Base-by-base conservation (phyloP, 495 filamentous ascomycete genomes). In the Filosporella fistucella region DNA sequence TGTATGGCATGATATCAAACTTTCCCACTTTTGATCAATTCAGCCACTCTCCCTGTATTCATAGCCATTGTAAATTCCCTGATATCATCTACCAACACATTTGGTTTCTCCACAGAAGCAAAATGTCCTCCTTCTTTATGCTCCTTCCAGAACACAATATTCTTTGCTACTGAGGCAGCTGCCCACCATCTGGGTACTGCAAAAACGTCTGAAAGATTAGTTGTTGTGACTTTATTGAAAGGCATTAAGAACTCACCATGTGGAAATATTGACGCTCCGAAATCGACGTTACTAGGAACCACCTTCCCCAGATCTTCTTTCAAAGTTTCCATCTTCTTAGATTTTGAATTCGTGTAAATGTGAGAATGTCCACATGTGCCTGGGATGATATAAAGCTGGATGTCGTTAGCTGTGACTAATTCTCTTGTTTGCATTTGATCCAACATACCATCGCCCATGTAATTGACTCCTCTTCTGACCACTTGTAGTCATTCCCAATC, bases 401-500 rank as follows among this genome's bases (percentile, higher is more conserved):
- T 14, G 26, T n/a, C n/a, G 35, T 38, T 21, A 38, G 16, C 4
- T 3, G 10, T 20, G 4, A 13, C 4, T 16, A 4, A 21, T 22
- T 9, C 5, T 11, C 3, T 20, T 11, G 4, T 4, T 20, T 4
- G 16, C 8, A 16, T 11, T 38, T 4, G 20, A 17, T 22, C 11
- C 5, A 3, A 39, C 13, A 24, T 28, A 54, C 51, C 54, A 56
- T 76, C 0, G 80, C 66, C 81, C 82, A 85, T 0, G 80, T 84
- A 30, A 84, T 64, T 25, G 83, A 62, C 57, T 86, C 76, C 43
- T 85, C 82, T 25, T 83, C 76, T 1, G 70, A 76, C 81, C 81
- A 87, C 7, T 71, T 68, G 45, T 81, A 85, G 3, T 56, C 62
- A 52, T 86, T 81, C 47, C 79, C 73, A 54, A 80, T 71, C 14